Evolutionary conservation across 495 filamentous ascomycete species (phyloP).

Genomic region (Podospora pseudopauciseta): DNA sequence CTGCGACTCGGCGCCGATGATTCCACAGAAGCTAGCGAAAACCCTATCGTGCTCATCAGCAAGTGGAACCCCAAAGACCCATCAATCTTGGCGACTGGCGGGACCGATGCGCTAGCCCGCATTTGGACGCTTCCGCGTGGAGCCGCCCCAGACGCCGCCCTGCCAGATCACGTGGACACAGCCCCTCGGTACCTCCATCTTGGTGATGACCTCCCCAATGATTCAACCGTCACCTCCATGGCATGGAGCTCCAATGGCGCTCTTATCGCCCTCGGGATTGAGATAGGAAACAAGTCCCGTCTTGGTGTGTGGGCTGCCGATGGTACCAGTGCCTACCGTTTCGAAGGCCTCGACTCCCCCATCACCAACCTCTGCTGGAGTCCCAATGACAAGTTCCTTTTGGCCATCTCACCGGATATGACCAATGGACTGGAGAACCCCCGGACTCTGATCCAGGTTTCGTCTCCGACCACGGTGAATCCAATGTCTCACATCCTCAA

Average conservation of each 20-base stretch:
- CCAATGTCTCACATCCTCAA: constrained; percentile 40
- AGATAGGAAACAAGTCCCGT: constrained; percentile 56
- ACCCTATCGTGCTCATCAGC: constrained; percentile 60
- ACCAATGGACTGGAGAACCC: constrained; percentile 33
- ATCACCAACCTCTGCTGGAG: constrained; percentile 62
- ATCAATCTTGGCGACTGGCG: constrained; percentile 67
- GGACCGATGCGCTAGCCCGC: constrained; percentile 72
- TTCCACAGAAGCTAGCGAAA: constrained; percentile 47
- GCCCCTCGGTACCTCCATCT: constrained; percentile 37
- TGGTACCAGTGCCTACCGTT: constrained; percentile 47
- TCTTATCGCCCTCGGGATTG: constrained; percentile 66
- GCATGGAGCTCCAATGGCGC: constrained; percentile 68
- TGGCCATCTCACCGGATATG: constrained; percentile 51
- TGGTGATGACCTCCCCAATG: constrained; percentile 44
- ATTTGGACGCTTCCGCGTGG: constrained; percentile 68
- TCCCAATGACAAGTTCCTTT: constrained; percentile 48
- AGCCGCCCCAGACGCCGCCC: constrained; percentile 42
- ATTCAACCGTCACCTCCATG: constrained; percentile 56
- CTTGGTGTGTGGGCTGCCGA: constrained; percentile 65
- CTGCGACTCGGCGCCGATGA: constrained; percentile 58
- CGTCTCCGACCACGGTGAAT: constrained; percentile 40
- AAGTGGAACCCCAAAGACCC: constrained; percentile 76
- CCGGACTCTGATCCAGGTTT: constrained; percentile 49
- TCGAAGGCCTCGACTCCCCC: constrained; percentile 48
- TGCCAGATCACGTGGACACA: constrained; percentile 44